A percentile compares a stretch with the other conserved stretches of the same genome.
These are phyloP conservation scores for Carpinus viminea DNA, from an alignment of 306 rosid species.

Conservation along the genomic window DNA sequence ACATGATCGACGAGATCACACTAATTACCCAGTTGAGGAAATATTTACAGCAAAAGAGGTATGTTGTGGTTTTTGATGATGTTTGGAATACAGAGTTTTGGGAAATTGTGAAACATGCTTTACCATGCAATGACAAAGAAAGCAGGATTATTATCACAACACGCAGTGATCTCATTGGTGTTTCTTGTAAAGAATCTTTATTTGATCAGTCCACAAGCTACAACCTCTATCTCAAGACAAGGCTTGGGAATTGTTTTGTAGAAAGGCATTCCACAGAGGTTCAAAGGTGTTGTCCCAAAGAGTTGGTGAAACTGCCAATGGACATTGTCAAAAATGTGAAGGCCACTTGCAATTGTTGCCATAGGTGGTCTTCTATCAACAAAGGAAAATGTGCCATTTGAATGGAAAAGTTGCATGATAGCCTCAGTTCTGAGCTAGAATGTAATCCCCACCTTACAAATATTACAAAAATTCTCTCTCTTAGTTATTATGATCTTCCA, in stretches of 20 bases:
- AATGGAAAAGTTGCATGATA: constrained; percentile 9
- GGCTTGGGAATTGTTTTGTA: neutral
- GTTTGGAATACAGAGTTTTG: constrained; percentile 1
- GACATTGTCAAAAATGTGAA: constrained; percentile 7
- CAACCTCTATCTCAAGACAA: neutral
- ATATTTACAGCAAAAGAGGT: constrained; percentile 5
- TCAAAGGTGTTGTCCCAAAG: neutral
- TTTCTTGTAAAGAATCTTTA: neutral
- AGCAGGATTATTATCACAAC: neutral
- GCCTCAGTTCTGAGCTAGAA: neutral
- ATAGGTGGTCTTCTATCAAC: constrained; percentile 18
- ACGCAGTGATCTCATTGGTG: neutral
- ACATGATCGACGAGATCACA: neutral
- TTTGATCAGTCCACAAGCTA: neutral
- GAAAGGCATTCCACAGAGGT: neutral
- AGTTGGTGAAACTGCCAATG: neutral
- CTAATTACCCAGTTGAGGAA: neutral
- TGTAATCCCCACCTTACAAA: constrained; percentile 7
- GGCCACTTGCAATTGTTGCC: constrained; percentile 27
- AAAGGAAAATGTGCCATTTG: neutral
- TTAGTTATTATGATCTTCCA: constrained; percentile 21
- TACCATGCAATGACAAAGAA: neutral
- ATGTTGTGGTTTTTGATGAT: neutral
- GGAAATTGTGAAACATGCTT: constrained; percentile 2
- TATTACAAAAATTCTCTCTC: neutral